These are phyloP conservation scores for Glebionis coronaria DNA, from an alignment of 129 eudicot genomes.

Conservation along the genomic window DNA sequence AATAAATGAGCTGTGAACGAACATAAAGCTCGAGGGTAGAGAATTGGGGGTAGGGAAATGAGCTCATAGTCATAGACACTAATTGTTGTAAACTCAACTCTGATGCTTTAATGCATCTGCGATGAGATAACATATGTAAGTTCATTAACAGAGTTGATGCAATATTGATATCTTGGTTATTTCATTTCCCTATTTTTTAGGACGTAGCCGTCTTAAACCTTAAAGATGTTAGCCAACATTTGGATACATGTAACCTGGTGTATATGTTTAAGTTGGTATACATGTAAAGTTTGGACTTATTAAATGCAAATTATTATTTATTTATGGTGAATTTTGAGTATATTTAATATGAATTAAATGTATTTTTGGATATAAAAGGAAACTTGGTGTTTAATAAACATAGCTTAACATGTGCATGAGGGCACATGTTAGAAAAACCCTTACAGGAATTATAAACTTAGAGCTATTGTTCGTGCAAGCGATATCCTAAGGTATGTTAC, in stretches of 20 bases:
- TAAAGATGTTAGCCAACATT: conserved; percentile 26
- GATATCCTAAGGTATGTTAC: background rate
- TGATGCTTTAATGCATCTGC: conserved; percentile 25
- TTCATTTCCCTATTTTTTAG: conserved; percentile 36
- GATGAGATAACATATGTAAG: conserved; percentile 26
- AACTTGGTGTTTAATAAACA: no score
- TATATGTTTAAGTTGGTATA: no score
- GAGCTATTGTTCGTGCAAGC: conserved; percentile 25
- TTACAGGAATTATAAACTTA: conserved; percentile 9
- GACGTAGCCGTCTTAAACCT: conserved; percentile 24
- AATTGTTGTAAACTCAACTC: conserved; percentile 37
- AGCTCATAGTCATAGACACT: conserved; percentile 35
- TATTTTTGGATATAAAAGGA: no score
- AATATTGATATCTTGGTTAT: conserved; percentile 25
- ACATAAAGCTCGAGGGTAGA: conserved; percentile 28
- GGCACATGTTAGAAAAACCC: no score
- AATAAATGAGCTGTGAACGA: conserved; percentile 26
- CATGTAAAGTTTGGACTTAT: no score
- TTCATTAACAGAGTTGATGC: conserved; percentile 24
- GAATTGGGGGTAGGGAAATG: conserved; percentile 12
- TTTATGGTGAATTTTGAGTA: no score
- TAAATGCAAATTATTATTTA: no score
- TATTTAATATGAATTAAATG: no score
- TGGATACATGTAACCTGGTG: no score
- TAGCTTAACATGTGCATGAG: no score